These are phyloP conservation scores for Pseudofabraea citricarpa DNA, from an alignment of 2,329 filamentous ascomycete species.

Conservation along the genomic window DNA sequence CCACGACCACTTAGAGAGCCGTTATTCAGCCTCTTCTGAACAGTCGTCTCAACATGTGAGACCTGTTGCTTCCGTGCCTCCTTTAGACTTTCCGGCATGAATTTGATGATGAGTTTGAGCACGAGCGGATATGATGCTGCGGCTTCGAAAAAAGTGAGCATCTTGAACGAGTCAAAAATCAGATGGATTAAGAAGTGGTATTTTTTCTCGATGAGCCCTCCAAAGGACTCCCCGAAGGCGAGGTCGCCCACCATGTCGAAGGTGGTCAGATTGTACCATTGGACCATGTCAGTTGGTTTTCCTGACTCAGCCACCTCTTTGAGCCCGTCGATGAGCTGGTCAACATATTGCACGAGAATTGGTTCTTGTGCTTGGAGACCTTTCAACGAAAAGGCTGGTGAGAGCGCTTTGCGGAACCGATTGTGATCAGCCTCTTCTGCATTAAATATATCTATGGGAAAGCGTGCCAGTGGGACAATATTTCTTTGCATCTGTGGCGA, in stretches of 20 bases:
- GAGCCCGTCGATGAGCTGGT: background rate
- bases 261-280: slow-evolving; percentile 23
- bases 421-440: background rate
- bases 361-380: background rate
- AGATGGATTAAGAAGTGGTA: background rate
- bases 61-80: background rate
- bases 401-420: background rate
- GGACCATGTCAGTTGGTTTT: background rate
- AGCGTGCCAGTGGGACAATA: background rate
- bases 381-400: background rate
- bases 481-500: background rate
- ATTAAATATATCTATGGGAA: background rate
- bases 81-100: background rate
- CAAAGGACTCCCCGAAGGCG: slow-evolving; percentile 26
- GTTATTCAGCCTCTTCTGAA: background rate
- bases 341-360: background rate
- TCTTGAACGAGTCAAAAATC: background rate
- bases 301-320: background rate
- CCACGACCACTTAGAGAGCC: background rate
- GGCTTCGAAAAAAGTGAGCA: background rate
- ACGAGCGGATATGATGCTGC: background rate
- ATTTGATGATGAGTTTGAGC: background rate
- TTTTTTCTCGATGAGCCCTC: slow-evolving; percentile 15
- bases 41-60: background rate
- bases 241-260: slow-evolving; percentile 33